phyloP scores from a whole-genome alignment of 2,329 filamentous ascomycete species.

The Chaetomiaceae sp. region DNA sequence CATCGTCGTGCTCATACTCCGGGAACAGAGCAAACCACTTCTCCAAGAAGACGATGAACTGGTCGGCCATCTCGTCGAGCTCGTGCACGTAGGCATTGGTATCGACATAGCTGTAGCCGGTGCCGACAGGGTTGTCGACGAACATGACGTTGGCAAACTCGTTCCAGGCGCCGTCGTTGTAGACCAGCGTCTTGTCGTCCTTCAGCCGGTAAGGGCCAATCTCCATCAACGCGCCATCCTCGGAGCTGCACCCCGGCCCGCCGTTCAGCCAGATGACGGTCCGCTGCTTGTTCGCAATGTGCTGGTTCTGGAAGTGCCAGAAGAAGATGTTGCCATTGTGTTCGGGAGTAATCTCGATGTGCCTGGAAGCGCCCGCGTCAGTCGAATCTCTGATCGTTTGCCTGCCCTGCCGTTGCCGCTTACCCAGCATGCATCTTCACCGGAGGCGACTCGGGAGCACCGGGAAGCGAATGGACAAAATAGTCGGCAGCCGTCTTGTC shows the following conservation, averaged over 20 bases:
- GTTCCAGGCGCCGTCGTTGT: conserved; percentile 96
- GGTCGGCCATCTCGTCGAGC: conserved; percentile 78
- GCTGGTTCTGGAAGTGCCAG: conserved; percentile 94
- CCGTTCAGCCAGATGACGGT: conserved; percentile 97
- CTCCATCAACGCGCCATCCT: conserved; percentile 95
- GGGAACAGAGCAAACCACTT: conserved; percentile 90
- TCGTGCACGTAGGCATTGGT: conserved; percentile 82
- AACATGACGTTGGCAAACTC: conserved; percentile 97
- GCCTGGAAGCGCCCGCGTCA: conserved; percentile 47
- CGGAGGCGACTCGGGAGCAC: conserved; percentile 68
- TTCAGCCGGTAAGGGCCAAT: conserved; percentile 87
- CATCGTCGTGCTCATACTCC: conserved; percentile 85
- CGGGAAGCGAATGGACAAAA: conserved; percentile 79
- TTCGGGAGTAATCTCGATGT: conserved; percentile 81
- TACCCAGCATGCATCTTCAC: conserved; percentile 99
- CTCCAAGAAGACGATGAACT: conserved; percentile 83
- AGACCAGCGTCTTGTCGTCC: conserved; percentile 61
- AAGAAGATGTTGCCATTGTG: conserved; percentile 95
- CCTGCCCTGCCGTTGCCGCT: conserved; percentile 29
- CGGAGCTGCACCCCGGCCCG: conserved; percentile 92
- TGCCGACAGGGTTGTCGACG: conserved; percentile 94
- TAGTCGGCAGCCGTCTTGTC: conserved; percentile 70
- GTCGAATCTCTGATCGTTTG: conserved; percentile 3
- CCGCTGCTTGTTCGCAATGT: conserved; percentile 85
- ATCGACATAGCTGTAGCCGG: conserved; percentile 92